Conservation (phyloP, 2,329 filamentous ascomycete genomes). For the Talaromyces amestolkiae region DNA sequence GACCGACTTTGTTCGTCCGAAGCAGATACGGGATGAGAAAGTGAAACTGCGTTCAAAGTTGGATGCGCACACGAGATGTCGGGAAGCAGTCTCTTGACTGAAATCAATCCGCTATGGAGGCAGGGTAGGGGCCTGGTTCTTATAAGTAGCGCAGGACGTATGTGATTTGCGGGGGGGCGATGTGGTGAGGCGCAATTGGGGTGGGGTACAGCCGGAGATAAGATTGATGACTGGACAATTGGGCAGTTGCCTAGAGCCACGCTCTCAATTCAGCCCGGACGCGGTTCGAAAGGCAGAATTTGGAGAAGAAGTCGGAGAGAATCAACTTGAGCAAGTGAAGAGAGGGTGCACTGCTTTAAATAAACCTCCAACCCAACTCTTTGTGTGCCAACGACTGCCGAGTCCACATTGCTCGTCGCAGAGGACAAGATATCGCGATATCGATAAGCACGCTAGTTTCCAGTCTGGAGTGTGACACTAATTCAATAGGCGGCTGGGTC, state of each 20-base stretch:
- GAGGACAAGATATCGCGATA: background rate
- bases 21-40: background rate
- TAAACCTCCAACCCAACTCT: background rate
- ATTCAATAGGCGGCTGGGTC: conserved; percentile 6
- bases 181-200: conserved; percentile 13
- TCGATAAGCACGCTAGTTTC: conserved; percentile 1
- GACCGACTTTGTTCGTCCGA: conserved; percentile 2
- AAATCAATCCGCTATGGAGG: background rate
- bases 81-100: background rate
- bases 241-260: background rate
- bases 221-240: background rate
- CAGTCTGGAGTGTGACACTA: conserved; percentile 6
- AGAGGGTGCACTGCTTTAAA: background rate
- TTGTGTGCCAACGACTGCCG: background rate
- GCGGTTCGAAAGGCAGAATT: background rate
- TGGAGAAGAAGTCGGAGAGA: background rate
- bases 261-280: conserved; percentile 1
- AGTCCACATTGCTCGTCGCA: background rate
- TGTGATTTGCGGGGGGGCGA: conserved; percentile 14
- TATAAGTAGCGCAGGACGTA: background rate
- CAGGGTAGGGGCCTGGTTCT: conserved; percentile 4
- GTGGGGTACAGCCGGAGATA: conserved; percentile 15
- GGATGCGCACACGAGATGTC: background rate
- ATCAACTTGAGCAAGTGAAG: background rate
- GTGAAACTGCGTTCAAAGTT: background rate